These are phyloP conservation scores for Neonectria sp. DNA, from an alignment of 2,329 filamentous ascomycete species.

Conservation along the genomic window DNA sequence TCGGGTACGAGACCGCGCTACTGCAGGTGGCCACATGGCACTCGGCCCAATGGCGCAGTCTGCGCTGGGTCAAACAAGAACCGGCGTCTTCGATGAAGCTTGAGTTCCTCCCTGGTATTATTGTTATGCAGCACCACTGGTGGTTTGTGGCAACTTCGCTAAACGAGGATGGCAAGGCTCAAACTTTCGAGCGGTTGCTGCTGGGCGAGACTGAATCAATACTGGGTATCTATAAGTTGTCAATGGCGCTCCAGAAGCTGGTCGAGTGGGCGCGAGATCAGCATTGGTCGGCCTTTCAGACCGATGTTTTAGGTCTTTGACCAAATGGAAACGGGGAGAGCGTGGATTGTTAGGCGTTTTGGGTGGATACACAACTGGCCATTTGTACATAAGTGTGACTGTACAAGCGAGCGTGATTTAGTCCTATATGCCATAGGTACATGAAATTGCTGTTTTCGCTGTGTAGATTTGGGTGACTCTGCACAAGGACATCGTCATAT, in stretches of 20 bases:
- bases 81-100: too few relatives aligned
- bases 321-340: too few relatives aligned
- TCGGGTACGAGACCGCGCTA: neutral
- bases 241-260: conserved; percentile 15
- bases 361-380: too few relatives aligned
- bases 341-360: too few relatives aligned
- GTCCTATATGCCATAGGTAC: too few relatives aligned
- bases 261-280: conserved; percentile 5
- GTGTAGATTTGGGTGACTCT: too few relatives aligned
- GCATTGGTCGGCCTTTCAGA: conserved; percentile 20
- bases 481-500: too few relatives aligned
- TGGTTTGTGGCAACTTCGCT: conserved; percentile 14
- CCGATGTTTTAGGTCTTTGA: neutral
- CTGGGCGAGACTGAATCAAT: conserved; percentile 22
- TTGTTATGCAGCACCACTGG: conserved; percentile 21
- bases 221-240: conserved; percentile 19
- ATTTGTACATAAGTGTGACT: too few relatives aligned
- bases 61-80: too few relatives aligned
- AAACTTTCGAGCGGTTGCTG: conserved; percentile 13
- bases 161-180: conserved; percentile 7
- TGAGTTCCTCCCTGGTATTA: conserved; percentile 19
- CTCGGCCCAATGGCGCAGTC: too few relatives aligned
- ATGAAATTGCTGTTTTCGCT: too few relatives aligned
- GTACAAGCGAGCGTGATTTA: too few relatives aligned
- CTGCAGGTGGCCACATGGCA: neutral